phyloP scores from a whole-genome alignment of 805 yeast genomes.

The Schwanniomyces sp. region DNA sequence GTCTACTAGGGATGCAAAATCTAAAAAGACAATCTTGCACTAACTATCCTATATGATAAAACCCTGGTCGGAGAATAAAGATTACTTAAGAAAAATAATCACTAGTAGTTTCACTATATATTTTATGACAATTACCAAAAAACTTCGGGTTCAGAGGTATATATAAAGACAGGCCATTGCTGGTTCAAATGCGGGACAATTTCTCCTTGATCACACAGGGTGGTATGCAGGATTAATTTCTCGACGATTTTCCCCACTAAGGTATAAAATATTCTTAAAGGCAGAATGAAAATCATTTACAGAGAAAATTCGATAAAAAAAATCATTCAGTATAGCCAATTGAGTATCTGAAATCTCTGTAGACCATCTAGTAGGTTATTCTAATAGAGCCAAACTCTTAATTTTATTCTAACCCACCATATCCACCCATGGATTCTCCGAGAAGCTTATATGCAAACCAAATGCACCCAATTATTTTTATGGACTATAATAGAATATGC shows the following conservation, averaged over 20 bases:
- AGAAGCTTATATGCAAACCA: background rate
- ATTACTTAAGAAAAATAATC: background rate
- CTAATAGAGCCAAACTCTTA: too few relatives aligned
- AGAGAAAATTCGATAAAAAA: background rate
- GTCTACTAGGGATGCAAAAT: background rate
- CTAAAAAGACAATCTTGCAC: background rate
- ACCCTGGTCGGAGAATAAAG: background rate
- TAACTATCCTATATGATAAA: background rate
- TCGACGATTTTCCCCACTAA: background rate
- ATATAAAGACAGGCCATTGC: background rate
- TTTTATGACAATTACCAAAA: background rate
- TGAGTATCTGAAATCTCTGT: too few relatives aligned
- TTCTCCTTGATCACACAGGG: background rate
- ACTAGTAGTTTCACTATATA: background rate
- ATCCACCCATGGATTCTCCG: background rate
- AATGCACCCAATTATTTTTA: background rate
- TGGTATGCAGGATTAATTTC: background rate
- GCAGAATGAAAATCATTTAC: background rate
- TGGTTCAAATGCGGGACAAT: background rate
- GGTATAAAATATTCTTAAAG: background rate
- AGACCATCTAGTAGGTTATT: too few relatives aligned
- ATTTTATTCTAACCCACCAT: background rate
- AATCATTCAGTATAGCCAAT: too few relatives aligned
- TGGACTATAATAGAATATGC: background rate
- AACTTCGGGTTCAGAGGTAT: background rate